Base-by-base conservation (phyloP, 257 asterid species). In the Vinca minor region DNA sequence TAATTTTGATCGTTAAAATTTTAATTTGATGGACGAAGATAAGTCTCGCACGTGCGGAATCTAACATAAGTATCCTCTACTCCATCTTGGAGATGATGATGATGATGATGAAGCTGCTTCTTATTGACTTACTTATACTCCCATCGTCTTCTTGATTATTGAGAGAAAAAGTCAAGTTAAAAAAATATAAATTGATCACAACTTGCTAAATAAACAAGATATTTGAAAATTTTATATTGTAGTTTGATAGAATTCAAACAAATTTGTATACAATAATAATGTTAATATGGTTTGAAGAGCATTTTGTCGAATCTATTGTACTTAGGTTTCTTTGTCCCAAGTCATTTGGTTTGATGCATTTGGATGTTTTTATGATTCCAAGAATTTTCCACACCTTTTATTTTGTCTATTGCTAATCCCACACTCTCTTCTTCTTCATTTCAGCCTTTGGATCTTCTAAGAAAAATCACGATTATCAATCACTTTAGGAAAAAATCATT, bases 281-380 rank as follows among this genome's bases (percentile, higher is more conserved):
- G 50, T 26, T 31, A 11, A 49, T 10, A 48, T 3, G 32, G 26
- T 34, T 34, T 3, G 38, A 53, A 80, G 70, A 69, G 71, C 32
- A 41, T 81, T n/a, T 84, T 81, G 90, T 87, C 88, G 79, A 72
- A 66, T 78, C 70, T 31, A 42, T 31, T 87, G 90, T 84, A 77
- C 55, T 78, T 71, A 53, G 74, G 76, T 77, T 71, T 45, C 64
- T n/a, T 78, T 83, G 95, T 84, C 89, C 74, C 56, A 44, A 45
- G 59, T 70, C n/a, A 25, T 46, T 42, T 79, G 86, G 76, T 68
- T 69, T 81, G 58, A 71, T 77, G 77, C 85, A 73, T 73, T 66
- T 78, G 82, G 83, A 63, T 67, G 32, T 66, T 72, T 68, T 64
- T 57, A 58, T 14, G 29, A 71, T 59, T 77, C 79, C 87, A 71